Percentiles rank a stretch among this genome's conserved stretches.
Conservation (phyloP, 116 monocot genomes). For the Dioscorea cayenensis region DNA sequence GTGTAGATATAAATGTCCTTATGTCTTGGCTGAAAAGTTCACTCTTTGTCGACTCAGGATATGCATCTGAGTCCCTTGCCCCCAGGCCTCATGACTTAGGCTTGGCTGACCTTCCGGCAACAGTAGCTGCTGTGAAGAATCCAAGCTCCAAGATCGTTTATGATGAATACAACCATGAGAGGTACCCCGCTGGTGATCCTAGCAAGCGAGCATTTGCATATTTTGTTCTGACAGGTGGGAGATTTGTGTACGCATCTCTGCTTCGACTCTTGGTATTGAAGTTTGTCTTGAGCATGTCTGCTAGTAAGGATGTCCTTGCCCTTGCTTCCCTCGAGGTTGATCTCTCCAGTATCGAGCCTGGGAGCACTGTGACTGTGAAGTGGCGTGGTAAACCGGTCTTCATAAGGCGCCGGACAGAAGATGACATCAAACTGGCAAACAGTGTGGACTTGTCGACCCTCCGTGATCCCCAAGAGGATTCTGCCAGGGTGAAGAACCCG, state of each 20-base stretch:
- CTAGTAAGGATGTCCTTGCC: conserved; percentile 85
- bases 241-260: conserved; percentile 87
- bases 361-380: conserved; percentile 84
- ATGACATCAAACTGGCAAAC: conserved; percentile 77
- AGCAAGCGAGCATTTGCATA: conserved; percentile 92
- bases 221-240: conserved; percentile 80
- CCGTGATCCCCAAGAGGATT: conserved; percentile 77
- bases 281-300: conserved; percentile 90
- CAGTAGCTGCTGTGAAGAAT: conserved; percentile 66
- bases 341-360: conserved; percentile 82
- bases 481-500: conserved; percentile 74
- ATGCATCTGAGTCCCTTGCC: conserved; percentile 48
- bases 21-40: too few relatives aligned
- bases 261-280: conserved; percentile 83
- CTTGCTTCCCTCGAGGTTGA: conserved; percentile 89
- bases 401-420: conserved; percentile 72
- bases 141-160: conserved; percentile 68
- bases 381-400: conserved; percentile 98
- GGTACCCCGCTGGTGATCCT: conserved; percentile 83
- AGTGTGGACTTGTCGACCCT: conserved; percentile 61
- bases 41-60: conserved; percentile 27
- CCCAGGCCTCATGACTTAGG: conserved; percentile 40
- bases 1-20: too few relatives aligned
- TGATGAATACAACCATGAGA: conserved; percentile 82
- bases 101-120: conserved; percentile 44